Conservation (phyloP, 129 eudicot species). For the Centrapalus pauciflorus region DNA sequence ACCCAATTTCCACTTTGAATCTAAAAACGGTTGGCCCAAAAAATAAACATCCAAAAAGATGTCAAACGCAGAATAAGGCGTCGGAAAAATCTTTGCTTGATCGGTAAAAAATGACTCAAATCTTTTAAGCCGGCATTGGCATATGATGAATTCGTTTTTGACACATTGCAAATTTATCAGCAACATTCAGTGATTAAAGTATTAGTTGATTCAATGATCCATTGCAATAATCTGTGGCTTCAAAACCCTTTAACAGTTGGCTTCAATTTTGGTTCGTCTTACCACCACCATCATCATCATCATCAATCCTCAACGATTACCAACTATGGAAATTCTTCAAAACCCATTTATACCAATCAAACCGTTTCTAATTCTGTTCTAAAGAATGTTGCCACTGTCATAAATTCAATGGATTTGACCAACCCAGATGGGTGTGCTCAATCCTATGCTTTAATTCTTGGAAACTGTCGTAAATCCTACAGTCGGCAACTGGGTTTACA, state of each 20-base stretch:
- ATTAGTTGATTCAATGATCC: slow-evolving; percentile 11
- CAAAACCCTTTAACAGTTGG: neutral
- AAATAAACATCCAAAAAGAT: too few species aligned
- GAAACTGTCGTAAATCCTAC: slow-evolving; percentile 21
- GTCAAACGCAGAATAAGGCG: too few species aligned
- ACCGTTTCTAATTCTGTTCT: slow-evolving; percentile 6
- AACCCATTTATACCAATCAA: neutral
- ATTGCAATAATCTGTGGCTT: neutral
- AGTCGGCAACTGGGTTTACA: slow-evolving; percentile 29
- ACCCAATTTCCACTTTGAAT: too few species aligned
- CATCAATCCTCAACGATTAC: slow-evolving; percentile 2
- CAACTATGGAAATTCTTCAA: neutral
- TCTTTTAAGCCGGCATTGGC: too few species aligned
- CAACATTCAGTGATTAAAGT: neutral
- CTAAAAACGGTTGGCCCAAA: too few species aligned
- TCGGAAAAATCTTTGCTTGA: too few species aligned
- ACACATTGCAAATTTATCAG: too few species aligned
- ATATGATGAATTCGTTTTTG: too few species aligned
- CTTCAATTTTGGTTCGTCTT: slow-evolving; percentile 3
- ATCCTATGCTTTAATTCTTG: slow-evolving; percentile 21
- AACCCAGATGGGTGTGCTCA: slow-evolving; percentile 31
- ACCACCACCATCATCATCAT: slow-evolving; percentile 1
- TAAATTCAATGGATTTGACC: slow-evolving; percentile 21
- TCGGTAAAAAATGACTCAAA: too few species aligned
- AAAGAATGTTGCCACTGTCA: slow-evolving; percentile 13